Evolutionary conservation across 495 filamentous ascomycete species (phyloP).

Genomic region (Aspergillus haitiensis): DNA sequence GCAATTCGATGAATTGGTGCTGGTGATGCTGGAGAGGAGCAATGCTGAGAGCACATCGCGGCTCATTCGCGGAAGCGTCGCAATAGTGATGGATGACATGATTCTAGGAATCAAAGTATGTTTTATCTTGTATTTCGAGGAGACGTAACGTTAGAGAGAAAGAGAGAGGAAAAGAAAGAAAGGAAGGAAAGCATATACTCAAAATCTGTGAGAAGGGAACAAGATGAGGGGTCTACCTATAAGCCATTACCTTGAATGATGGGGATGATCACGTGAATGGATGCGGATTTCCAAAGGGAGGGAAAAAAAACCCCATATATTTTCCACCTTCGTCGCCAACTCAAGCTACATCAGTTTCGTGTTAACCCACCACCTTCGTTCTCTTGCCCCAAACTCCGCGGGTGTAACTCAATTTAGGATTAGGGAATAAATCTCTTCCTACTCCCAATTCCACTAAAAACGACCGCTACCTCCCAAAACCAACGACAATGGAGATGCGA

Average conservation of each 20-base stretch:
- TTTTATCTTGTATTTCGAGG: no score
- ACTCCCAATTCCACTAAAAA: not conserved
- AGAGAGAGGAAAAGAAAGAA: no score
- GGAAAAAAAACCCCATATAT: conserved; percentile 10
- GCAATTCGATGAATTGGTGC: conserved; percentile 23
- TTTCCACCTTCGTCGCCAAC: conserved; percentile 1
- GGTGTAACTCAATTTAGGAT: no score
- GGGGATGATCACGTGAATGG: conserved; percentile 15
- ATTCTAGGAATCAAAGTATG: not conserved
- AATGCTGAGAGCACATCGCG: conserved; percentile 60
- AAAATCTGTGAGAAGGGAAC: no score
- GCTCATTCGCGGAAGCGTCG: conserved; percentile 63
- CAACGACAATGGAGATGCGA: conserved; percentile 39
- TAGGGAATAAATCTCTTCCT: no score
- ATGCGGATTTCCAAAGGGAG: conserved; percentile 17
- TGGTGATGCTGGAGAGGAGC: conserved; percentile 34
- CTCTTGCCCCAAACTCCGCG: no score
- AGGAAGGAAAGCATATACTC: no score
- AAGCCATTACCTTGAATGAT: not conserved
- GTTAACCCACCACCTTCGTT: no score
- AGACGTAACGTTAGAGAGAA: no score
- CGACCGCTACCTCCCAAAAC: not conserved
- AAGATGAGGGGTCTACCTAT: no score
- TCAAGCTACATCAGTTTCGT: not conserved
- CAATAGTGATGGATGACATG: conserved; percentile 60